Evolutionary conservation across 768 basidiomycete genomes (phyloP), one percentile per base, ranked within the genome.

Genomic region (Gyrodon lividus): DNA sequence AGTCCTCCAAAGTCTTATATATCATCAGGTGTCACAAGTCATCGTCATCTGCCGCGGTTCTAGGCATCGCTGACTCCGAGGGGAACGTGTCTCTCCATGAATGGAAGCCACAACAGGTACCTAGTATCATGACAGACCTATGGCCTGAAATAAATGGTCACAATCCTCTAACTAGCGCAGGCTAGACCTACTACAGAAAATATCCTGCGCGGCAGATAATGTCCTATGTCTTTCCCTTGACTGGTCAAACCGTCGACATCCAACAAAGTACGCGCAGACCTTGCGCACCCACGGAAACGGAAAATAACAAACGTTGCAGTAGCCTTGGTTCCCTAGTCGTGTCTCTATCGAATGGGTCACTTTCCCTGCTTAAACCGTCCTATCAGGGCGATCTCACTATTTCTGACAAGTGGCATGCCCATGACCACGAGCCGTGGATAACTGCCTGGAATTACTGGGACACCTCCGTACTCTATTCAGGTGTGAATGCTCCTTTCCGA

Each of bases 381-480:
- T 74, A 80, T 6, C 69, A 73, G 1, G 63, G 69, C 0, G 71
- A 74, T 13, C 65, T 89, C 23, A 46, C 62, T 0, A 65, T 86
- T 3, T 71, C 72, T 5, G 69, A 79, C 22, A 76, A 75, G 2
- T 98, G 94, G 94, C 74, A 82, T 51, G 95, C 91, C 1, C 97
- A 98, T 60, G 91, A 94, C 51, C 84, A 85, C 60, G 97, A 99
- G 64, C 89, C 95, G 0, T 99, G 97, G 97, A 82, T 92, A 43
- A 84, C 88, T 1, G 84, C 89, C 1, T 98, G 92, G 86, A 81
- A 98, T 61, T 85, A 87, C 57, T 96, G 92, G 89, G 73, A 94
- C 52, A 72, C 76, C 1, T 82, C 84, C 60, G 67, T 90, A 31
- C 74, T 97, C 4, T 98, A 91, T 72, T 92, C 92, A 10, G 95